Evolutionary conservation across 176 grass and related monocot species (phyloP).

Genomic region (Eragrostis curvula): DNA sequence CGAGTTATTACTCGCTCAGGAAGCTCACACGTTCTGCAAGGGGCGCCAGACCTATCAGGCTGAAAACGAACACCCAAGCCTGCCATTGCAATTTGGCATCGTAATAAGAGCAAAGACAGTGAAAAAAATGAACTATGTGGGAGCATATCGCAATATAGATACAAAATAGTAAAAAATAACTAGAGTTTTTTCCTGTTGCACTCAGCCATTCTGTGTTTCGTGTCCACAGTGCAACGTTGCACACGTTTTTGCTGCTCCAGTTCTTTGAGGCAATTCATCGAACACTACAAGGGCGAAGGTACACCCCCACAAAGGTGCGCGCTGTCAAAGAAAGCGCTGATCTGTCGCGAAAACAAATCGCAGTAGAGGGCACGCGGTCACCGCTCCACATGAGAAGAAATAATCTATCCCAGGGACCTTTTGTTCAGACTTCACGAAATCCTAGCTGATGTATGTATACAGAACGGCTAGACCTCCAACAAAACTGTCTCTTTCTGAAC

Average conservation of each 20-base stretch:
- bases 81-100: constrained; percentile 28
- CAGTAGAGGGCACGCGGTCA: neutral
- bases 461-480: neutral
- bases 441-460: neutral
- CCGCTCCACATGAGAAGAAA: neutral
- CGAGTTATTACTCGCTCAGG: constrained; percentile 69
- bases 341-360: neutral
- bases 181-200: neutral
- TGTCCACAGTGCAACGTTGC: neutral
- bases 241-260: neutral
- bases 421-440: neutral
- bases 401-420: neutral
- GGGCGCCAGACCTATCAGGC: constrained; percentile 64
- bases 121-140: constrained; percentile 11
- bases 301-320: neutral
- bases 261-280: neutral
- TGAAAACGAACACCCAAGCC: constrained; percentile 73
- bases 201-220: neutral
- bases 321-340: no score
- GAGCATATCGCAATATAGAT: neutral
- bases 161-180: neutral
- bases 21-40: constrained; percentile 83
- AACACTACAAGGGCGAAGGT: neutral
- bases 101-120: neutral
- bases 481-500: neutral